phyloP scores from a whole-genome alignment of 2,329 filamentous ascomycete species.

The Fusarium veterinarium region DNA sequence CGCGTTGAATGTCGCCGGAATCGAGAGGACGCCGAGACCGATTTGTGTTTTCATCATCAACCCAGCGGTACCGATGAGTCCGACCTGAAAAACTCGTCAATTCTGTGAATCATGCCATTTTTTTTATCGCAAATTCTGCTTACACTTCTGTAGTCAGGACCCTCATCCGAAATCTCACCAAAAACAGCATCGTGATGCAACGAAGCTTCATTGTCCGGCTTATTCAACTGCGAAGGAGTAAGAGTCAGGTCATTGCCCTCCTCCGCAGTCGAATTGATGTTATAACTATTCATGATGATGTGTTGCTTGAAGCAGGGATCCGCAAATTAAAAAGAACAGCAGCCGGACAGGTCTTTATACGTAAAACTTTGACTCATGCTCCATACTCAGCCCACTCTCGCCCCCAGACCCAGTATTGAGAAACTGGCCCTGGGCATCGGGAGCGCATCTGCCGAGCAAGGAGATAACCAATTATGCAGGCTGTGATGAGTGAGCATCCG shows the following conservation, averaged over 20 bases:
- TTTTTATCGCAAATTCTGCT: neutral
- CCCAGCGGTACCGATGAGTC: slow-evolving; percentile 56
- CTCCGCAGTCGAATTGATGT: neutral
- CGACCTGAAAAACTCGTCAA: slow-evolving; percentile 42
- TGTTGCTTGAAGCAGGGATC: neutral
- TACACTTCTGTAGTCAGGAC: slow-evolving; percentile 48
- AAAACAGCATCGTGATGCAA: slow-evolving; percentile 46
- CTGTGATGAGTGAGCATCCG: neutral
- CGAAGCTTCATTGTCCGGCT: neutral
- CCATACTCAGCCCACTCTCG: slow-evolving; percentile 12
- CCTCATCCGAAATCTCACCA: slow-evolving; percentile 45
- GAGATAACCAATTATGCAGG: neutral
- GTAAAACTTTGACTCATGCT: slow-evolving; percentile 2
- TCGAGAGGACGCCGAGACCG: slow-evolving; percentile 60
- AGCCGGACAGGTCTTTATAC: slow-evolving; percentile 6
- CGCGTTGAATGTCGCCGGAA: slow-evolving; percentile 57
- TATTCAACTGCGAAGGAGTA: neutral
- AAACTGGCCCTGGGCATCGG: neutral
- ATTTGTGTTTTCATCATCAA: slow-evolving; percentile 62
- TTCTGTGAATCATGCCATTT: neutral
- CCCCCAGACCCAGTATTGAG: slow-evolving; percentile 5
- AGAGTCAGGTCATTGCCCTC: neutral
- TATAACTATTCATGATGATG: neutral
- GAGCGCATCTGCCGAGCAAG: neutral
- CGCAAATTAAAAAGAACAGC: neutral